These are phyloP conservation scores for Cladorrhinum sp. DNA, from an alignment of 2,329 filamentous ascomycete species.

Conservation along the genomic window DNA sequence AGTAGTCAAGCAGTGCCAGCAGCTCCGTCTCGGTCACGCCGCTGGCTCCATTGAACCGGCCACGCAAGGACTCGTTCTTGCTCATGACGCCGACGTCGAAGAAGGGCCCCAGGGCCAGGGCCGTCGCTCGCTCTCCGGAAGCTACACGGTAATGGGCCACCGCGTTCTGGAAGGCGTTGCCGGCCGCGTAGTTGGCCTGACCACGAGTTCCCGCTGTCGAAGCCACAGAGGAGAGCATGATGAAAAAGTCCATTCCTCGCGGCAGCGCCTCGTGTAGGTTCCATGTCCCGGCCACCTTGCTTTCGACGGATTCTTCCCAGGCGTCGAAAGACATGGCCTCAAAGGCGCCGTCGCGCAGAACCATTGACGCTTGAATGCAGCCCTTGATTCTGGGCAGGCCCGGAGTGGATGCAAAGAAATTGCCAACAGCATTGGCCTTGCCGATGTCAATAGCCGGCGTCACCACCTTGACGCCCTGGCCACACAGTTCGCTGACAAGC, in stretches of 20 bases:
- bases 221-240: conserved; percentile 5
- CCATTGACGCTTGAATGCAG: conserved; percentile 29
- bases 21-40: no score
- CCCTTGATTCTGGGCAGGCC: conserved; percentile 23
- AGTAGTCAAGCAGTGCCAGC: no score
- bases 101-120: conserved; percentile 37
- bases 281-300: conserved; percentile 14
- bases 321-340: conserved; percentile 13
- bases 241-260: conserved; percentile 17
- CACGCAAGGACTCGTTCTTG: no score
- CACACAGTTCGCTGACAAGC: neutral
- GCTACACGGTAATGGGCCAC: conserved; percentile 5
- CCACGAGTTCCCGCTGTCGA: conserved; percentile 8
- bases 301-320: conserved; percentile 1
- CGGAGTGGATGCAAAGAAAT: neutral
- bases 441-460: neutral
- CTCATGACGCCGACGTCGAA: no score
- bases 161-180: conserved; percentile 9
- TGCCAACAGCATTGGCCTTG: neutral
- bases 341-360: conserved; percentile 18
- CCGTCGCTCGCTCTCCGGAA: conserved; percentile 18
- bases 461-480: neutral
- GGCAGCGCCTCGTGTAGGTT: conserved; percentile 13
- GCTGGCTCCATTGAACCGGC: no score
- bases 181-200: conserved; percentile 13